Base-by-base conservation (phyloP, 106 monocot genomes). In the Apostasia ramifera region DNA sequence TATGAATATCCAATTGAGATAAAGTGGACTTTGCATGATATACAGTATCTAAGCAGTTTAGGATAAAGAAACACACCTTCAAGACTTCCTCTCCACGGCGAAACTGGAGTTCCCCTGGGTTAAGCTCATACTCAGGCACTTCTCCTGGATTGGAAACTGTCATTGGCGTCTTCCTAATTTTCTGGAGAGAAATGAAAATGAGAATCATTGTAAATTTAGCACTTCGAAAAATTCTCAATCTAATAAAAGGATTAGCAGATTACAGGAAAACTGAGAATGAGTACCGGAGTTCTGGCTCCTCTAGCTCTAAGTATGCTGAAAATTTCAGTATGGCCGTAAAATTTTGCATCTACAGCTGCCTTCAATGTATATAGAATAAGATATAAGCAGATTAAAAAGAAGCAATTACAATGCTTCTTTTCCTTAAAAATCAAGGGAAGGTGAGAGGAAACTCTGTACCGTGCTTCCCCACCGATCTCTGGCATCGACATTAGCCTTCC, bases 401-500 rank as follows among this genome's bases (percentile, higher is more conserved):
- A 4, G 50, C 50, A 50, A 50, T 50, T 8, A 50, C 4, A 50
- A 50, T 50, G 10, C 40, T 11, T 53, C 40, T n/a, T 44, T 8
- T 57, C 1, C 45, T 0, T 53, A 11, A 10, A 3, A 37, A 10
- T 51, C 12, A 51, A 9, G 2, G 55, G 52, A 6, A 53, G 4
- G 15, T 53, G 43, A 41, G 5, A 59, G 44, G 44, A 47, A 61
- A 59, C 1, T 47, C 45, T 46, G 47, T 77, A 94, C 90, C 78
- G 94, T 94, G 75, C 94, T 94, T 5, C 94, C 94, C 94, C 94
- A 94, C 5, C 87, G 79, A 61, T 94, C 94, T 62, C 94, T 70
- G 8, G 94, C 84, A 70, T 94, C 90, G 45, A 94, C 57, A 55
- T 94, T 90, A 44, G 81, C 90, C 76, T 68, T 87, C 81, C 87